Base-by-base conservation (phyloP, 2,329 filamentous ascomycete genomes). In the Seiridium unicorne region DNA sequence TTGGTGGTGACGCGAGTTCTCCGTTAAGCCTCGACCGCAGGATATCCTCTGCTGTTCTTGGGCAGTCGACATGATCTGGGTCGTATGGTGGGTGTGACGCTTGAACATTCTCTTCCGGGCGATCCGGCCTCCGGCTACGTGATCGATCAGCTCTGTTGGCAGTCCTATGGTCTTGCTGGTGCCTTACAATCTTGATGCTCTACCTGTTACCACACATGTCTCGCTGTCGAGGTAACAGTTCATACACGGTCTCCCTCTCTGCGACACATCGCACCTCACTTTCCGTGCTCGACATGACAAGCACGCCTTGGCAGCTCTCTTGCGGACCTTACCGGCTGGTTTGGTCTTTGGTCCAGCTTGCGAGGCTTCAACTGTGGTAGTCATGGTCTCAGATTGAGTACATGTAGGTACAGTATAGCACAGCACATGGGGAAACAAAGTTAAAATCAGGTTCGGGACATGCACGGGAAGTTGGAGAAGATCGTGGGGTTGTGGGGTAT, bases 181-280 rank as follows among this genome's bases (percentile, higher is more conserved):
- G 34, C 69, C 76, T 70, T 63, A 77, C 75, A 76, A 74, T 61
- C 73, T 73, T 4, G 74, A 77, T 26, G 74, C 76, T 61, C 75
- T 71, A 47, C 72, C 73, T 7, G 73, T 77, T 60, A 77, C 72
- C 56, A 80, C 68, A 63, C 76, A 76, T 0, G 72, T 73, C 64
- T 82, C 79, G 60, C 77, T 79, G 63, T 83, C 80, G 58, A 81
- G 77, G 51, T 79, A 79, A 66, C 80, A 83, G 59, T 82, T 82
- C 72, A 81, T 82, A 69, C 78, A 84, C 6, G 80, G 81, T 38
- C 75, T 72, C 3, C 79, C 80, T 60, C 77, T 73, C 63, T 80
- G 79, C 46, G 76, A 80, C 13, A 82, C 79, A 65, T 81, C 80
- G 60, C 80, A 83, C 35, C 80, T 73, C 35, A 83, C 80, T 66